Percentiles rank a stretch among this genome's conserved stretches.
Conservation (phyloP, 1,139 yeast genomes). For the Hemisphaericaspora subhashii region DNA sequence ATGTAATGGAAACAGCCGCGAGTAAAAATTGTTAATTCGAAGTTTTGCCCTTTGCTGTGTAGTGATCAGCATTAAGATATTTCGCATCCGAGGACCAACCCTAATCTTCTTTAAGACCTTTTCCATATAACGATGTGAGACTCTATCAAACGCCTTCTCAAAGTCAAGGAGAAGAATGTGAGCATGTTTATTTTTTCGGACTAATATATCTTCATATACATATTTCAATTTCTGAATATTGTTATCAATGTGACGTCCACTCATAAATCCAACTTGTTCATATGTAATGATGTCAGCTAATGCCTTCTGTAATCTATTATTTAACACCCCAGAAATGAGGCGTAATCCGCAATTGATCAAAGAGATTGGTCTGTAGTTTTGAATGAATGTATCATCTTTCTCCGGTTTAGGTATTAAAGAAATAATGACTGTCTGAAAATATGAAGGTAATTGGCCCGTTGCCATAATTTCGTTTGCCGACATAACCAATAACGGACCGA, state of each 20-base stretch:
- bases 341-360: neutral
- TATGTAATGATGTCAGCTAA: neutral
- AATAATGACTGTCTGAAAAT: neutral
- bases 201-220: neutral
- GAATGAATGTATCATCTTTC: neutral
- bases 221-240: neutral
- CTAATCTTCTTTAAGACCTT: neutral
- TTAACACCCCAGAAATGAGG: neutral
- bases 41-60: neutral
- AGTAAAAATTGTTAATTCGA: neutral
- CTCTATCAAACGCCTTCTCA: neutral
- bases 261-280: neutral
- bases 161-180: neutral
- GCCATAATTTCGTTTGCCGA: neutral
- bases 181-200: neutral
- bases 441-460: neutral
- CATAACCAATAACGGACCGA: neutral
- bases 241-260: neutral
- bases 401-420: neutral
- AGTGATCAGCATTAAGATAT: neutral
- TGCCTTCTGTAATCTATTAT: neutral
- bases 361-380: neutral
- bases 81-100: neutral
- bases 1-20: neutral
- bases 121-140: neutral